These are phyloP conservation scores for Immersiporthe knoxdaviesiana DNA, from an alignment of 2,329 filamentous ascomycete genomes.

Conservation along the genomic window DNA sequence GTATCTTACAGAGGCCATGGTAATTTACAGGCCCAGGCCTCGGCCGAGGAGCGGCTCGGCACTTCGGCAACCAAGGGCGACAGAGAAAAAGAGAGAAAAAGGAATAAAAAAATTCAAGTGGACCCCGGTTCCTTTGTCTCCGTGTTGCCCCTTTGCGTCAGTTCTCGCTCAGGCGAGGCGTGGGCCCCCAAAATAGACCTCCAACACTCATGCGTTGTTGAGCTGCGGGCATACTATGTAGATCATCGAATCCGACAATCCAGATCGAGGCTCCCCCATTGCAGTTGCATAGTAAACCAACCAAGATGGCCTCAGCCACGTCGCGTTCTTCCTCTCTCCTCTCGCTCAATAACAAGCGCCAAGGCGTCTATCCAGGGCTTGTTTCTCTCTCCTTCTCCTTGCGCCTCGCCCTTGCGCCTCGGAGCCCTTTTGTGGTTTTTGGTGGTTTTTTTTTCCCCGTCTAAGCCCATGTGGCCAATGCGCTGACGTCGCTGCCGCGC, in stretches of 20 bases:
- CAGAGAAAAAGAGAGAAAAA: neutral
- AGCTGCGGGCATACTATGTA: neutral
- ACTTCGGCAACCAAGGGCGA: neutral
- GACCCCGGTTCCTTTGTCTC: neutral
- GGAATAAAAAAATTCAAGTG: neutral
- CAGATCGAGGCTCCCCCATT: neutral
- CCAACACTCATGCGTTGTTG: neutral
- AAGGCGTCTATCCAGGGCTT: neutral
- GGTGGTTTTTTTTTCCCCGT: no score
- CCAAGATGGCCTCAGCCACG: neutral
- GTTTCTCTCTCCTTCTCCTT: no score
- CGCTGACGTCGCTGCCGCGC: conserved; percentile 18
- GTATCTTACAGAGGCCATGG: neutral
- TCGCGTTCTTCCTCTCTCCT: neutral
- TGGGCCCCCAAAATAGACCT: neutral
- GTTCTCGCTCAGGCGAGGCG: neutral
- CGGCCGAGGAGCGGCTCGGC: neutral
- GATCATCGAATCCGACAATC: neutral
- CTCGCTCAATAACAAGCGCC: neutral
- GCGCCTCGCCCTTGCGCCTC: neutral
- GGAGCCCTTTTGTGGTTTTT: no score
- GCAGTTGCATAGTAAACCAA: neutral
- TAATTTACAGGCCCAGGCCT: neutral
- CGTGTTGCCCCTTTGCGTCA: conserved; percentile 3
- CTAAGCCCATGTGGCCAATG: neutral